A percentile compares a stretch with the other conserved stretches of the same genome.
Evolutionary conservation across 2,329 filamentous ascomycete genomes (phyloP).

Genomic region (Paracorniculantispora psalliotae): DNA sequence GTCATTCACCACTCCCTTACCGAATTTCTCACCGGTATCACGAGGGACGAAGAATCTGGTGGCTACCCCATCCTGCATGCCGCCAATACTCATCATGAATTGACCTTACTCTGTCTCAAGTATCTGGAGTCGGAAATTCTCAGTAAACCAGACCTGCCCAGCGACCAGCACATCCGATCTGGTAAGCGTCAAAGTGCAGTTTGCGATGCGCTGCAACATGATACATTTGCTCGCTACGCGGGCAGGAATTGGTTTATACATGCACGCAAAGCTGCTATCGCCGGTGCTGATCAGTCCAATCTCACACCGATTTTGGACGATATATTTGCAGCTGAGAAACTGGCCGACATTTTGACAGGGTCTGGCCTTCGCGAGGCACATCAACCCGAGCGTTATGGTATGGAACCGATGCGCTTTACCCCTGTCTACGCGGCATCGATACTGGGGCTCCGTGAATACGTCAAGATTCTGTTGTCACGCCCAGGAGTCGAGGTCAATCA

Average conservation of each 20-base stretch:
- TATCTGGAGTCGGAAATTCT: not conserved
- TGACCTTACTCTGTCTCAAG: not conserved
- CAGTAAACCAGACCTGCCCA: not conserved
- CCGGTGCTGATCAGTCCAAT: not conserved
- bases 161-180: not conserved
- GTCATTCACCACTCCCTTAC: slow-evolving; percentile 46
- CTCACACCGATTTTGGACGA: not conserved
- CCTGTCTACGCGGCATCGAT: not conserved
- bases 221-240: not conserved
- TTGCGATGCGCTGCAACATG: not conserved
- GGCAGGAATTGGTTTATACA: not conserved
- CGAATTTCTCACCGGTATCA: slow-evolving; percentile 34
- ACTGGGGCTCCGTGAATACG: not conserved
- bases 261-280: not conserved
- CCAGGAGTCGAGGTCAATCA: not conserved
- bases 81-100: not conserved
- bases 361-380: not conserved
- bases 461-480: not conserved
- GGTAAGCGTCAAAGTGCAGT: not conserved
- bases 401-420: not conserved
- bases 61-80: slow-evolving; percentile 16
- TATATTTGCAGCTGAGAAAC: not conserved
- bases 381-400: not conserved
- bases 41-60: not conserved
- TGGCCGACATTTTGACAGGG: not conserved